Base-by-base conservation (phyloP, 371 early-diverging fungal species). In the Rhizopus stolonifer region DNA sequence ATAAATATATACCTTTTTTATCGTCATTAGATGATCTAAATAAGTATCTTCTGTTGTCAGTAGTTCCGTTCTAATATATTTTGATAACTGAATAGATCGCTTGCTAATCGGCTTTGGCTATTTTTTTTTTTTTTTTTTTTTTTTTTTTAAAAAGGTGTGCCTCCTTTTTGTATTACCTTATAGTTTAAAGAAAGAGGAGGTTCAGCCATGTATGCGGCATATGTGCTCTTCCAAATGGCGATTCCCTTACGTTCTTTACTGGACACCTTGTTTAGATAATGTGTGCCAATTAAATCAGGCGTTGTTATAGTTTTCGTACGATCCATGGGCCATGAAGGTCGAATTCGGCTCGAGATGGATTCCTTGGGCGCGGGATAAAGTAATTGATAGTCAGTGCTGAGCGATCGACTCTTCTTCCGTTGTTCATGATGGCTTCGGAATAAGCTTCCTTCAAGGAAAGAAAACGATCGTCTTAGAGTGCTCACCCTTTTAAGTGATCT, bases 1-100 rank as follows among this genome's bases (percentile, higher is more conserved):
- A 26, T 11, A 11, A 6, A 24, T n/a, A 26, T 34, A 38, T 56
- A 71, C 74, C 21, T 59, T 58, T 42, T 65, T 65, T 0, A 71
- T 49, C 11, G 58, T 68, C 19, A 49, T 18, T 15, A 73, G 46
- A 38, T 73, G 74, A 26, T 39, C 34, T 4, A 68, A 46, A 49
- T 68, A 73, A 4, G 72, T 71, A 21, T 63, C 46, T 58, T 73
- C 74, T 0, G 71, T 73, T 14, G 66, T 59, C 19, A 66, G 49
- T 25, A 73, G 38, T 46, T 73, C 74, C 17, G 49, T 34, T 29
- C 58, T 49, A 21, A 70, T 68, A 32, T 65, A 73, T 46, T 58
- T 65, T n/a, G 50, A 56, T 19, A 69, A 40, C 46, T 69, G 66
- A 14, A 31, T 43, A 6, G 70, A 56, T 42, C 42, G 59, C 45